Percentiles rank a stretch among this genome's conserved stretches.
Conservation (phyloP, 345 rosid species). For the Xanthoceras sorbifolium region DNA sequence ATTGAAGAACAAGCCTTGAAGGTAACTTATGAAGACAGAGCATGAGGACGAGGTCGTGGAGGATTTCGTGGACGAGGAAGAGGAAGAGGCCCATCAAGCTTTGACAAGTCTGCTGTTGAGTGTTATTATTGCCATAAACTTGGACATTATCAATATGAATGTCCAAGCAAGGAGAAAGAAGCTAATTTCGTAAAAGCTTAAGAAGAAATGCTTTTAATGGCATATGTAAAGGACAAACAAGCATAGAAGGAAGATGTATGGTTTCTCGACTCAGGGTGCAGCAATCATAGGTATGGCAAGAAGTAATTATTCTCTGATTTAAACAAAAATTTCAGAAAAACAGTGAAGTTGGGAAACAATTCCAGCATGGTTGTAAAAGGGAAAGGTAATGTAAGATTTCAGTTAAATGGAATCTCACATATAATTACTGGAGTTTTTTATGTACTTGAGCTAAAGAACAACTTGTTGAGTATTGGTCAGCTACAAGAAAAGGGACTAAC, state of each 20-base stretch:
- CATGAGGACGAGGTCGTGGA: conserved; percentile 7
- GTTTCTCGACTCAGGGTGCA: no score
- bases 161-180: neutral
- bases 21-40: neutral
- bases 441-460: neutral
- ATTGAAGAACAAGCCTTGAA: conserved; percentile 9
- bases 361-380: neutral
- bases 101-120: neutral
- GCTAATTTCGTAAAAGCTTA: no score
- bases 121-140: neutral
- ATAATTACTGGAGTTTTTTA: conserved; percentile 1
- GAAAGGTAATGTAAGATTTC: neutral
- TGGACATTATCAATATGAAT: neutral
- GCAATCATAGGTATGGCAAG: no score
- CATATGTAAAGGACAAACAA: no score
- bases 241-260: neutral
- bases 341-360: neutral
- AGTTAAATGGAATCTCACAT: neutral
- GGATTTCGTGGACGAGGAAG: neutral
- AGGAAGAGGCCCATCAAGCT: neutral
- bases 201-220: no score
- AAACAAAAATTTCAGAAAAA: neutral
- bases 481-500: conserved; percentile 2
- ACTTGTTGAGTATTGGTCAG: neutral
- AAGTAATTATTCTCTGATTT: no score